A percentile compares a stretch with the other conserved stretches of the same genome.
Conservation (phyloP, 129 eudicot genomes). For the Scalesia atractyloides region DNA sequence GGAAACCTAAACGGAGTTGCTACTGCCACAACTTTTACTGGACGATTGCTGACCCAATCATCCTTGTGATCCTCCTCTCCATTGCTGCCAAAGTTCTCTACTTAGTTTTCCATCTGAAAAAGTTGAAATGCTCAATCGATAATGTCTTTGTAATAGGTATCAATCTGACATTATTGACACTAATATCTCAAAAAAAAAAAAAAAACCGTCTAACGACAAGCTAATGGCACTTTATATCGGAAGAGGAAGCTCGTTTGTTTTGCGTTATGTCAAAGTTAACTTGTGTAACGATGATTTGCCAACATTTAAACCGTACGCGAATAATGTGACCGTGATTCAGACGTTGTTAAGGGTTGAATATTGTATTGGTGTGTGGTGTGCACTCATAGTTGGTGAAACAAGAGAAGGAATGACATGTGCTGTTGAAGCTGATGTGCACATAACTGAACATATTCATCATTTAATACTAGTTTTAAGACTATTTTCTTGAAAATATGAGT, state of each 20-base stretch:
- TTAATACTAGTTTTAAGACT: too few species aligned
- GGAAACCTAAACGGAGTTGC: conserved; percentile 42
- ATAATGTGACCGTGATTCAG: too few species aligned
- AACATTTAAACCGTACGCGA: too few species aligned
- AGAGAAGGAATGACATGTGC: too few species aligned
- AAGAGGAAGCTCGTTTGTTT: conserved; percentile 4
- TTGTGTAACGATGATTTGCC: too few species aligned
- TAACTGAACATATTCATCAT: too few species aligned
- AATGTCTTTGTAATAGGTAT: conserved; percentile 44
- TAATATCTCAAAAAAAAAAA: conserved; percentile 55
- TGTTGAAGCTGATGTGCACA: too few species aligned
- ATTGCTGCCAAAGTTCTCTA: conserved; percentile 51
- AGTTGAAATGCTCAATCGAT: conserved; percentile 55
- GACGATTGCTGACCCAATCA: conserved; percentile 38
- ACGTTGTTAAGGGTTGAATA: too few species aligned
- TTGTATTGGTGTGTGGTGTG: too few species aligned
- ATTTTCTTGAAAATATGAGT: too few species aligned
- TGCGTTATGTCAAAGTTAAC: too few species aligned
- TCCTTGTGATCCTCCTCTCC: conserved; percentile 45
- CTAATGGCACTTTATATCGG: conserved; percentile 49
- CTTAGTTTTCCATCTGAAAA: conserved; percentile 63
- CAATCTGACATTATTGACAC: conserved; percentile 48
- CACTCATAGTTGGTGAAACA: too few species aligned
- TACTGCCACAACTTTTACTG: conserved; percentile 54
- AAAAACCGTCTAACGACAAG: conserved; percentile 64